Conservation (phyloP, 2,329 filamentous ascomycete genomes). For the Onygenales sp. region DNA sequence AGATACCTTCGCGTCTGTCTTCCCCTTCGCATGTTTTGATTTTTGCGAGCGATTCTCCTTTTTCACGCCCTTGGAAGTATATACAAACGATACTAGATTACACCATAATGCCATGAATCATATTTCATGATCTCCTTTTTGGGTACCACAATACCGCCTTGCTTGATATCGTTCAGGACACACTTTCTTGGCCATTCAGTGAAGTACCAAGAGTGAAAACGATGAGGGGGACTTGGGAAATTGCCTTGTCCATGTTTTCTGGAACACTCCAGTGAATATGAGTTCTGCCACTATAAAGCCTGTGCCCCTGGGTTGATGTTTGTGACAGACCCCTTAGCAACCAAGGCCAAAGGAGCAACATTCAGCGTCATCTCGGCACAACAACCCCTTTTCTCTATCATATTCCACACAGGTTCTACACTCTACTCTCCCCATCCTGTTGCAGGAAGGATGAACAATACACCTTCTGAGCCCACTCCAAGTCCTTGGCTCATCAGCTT, state of each 20-base stretch:
- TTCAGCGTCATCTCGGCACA: not conserved
- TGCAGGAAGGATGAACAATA: not conserved
- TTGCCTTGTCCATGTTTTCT: no score
- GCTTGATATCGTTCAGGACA: no score
- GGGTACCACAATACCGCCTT: no score
- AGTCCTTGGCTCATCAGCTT: constrained; percentile 5
- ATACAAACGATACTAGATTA: not conserved
- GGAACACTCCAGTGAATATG: no score
- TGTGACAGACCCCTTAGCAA: not conserved
- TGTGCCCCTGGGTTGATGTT: no score
- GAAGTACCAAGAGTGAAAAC: no score
- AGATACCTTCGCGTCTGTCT: not conserved
- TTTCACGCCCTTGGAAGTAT: not conserved
- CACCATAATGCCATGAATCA: not conserved
- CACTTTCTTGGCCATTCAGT: no score
- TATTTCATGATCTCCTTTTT: not conserved
- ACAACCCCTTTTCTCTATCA: not conserved
- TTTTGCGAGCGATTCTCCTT: not conserved
- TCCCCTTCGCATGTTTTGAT: not conserved
- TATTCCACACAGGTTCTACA: not conserved
- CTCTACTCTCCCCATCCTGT: not conserved
- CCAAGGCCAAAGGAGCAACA: not conserved
- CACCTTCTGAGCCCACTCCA: not conserved
- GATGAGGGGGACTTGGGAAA: no score
- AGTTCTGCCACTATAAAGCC: no score